These are phyloP conservation scores for Boletus sp. DNA, from an alignment of 1,284 basidiomycete species.

Conservation along the genomic window DNA sequence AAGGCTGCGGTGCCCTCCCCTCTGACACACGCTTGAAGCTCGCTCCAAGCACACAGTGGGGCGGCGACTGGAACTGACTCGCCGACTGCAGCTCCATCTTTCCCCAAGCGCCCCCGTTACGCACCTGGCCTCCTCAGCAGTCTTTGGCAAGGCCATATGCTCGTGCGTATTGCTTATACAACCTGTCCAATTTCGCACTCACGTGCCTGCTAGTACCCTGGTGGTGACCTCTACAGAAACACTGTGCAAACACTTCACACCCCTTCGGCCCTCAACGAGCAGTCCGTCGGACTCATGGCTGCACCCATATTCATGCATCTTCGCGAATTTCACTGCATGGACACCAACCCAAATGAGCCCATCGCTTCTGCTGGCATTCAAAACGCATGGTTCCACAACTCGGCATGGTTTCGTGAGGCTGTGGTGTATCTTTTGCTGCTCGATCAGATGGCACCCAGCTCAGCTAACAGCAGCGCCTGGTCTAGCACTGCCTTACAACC, in stretches of 20 bases:
- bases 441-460: conserved; percentile 7
- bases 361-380: conserved; percentile 48
- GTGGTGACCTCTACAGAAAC: conserved; percentile 38
- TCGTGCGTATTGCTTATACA: conserved; percentile 44
- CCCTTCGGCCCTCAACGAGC: conserved; percentile 43
- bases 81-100: conserved; percentile 52
- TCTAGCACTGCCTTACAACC: conserved; percentile 31
- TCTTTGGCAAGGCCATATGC: conserved; percentile 62
- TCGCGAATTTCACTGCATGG: conserved; percentile 57
- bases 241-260: conserved; percentile 39
- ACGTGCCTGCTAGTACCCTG: conserved; percentile 38
- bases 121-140: conserved; percentile 54
- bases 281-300: conserved; percentile 41
- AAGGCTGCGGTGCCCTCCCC: conserved; percentile 42
- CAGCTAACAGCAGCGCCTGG: neutral
- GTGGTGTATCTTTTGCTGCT: conserved; percentile 29
- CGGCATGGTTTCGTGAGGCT: conserved; percentile 31
- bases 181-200: conserved; percentile 17
- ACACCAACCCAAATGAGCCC: conserved; percentile 40
- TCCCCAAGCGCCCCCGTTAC: conserved; percentile 50
- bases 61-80: conserved; percentile 62
- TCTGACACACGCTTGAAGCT: conserved; percentile 30
- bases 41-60: conserved; percentile 50
- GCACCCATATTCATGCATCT: conserved; percentile 59
- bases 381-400: conserved; percentile 58